Percentiles rank a stretch among this genome's conserved stretches.
Conservation (phyloP, 345 rosid species). For the Salix exigua region DNA sequence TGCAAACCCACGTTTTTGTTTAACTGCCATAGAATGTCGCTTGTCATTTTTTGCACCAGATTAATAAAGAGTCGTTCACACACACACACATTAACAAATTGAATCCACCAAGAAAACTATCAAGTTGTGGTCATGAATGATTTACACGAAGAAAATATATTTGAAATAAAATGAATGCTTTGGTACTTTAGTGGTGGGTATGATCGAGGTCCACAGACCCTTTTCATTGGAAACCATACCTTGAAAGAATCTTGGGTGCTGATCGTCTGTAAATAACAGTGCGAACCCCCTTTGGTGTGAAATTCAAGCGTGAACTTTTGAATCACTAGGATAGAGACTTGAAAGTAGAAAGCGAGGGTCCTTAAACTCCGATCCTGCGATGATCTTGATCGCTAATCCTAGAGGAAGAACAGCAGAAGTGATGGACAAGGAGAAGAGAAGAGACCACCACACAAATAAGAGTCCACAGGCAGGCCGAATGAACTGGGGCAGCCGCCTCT, state of each 20-base stretch:
- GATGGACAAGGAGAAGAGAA: conserved; percentile 22
- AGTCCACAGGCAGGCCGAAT: conserved; percentile 26
- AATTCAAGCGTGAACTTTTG: background rate
- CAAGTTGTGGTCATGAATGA: background rate
- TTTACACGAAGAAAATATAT: background rate
- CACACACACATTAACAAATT: background rate
- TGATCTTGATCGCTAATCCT: background rate
- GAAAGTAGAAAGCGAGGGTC: conserved; percentile 7
- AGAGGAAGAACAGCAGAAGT: background rate
- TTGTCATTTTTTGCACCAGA: background rate
- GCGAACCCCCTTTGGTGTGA: background rate
- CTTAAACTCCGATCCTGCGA: background rate
- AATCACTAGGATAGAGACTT: conserved; percentile 1
- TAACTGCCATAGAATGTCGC: background rate
- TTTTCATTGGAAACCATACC: background rate
- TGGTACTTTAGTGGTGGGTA: background rate
- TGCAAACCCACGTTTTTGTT: background rate
- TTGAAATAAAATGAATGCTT: too few species aligned
- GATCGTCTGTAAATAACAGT: background rate
- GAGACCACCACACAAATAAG: conserved; percentile 12
- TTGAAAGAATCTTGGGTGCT: background rate
- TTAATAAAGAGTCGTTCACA: background rate
- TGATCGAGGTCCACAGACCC: background rate
- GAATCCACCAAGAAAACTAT: background rate
- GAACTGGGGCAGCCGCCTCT: conserved; percentile 22